These are phyloP conservation scores for Fusarium algeriense DNA, from an alignment of 2,329 filamentous ascomycete genomes.

Conservation along the genomic window DNA sequence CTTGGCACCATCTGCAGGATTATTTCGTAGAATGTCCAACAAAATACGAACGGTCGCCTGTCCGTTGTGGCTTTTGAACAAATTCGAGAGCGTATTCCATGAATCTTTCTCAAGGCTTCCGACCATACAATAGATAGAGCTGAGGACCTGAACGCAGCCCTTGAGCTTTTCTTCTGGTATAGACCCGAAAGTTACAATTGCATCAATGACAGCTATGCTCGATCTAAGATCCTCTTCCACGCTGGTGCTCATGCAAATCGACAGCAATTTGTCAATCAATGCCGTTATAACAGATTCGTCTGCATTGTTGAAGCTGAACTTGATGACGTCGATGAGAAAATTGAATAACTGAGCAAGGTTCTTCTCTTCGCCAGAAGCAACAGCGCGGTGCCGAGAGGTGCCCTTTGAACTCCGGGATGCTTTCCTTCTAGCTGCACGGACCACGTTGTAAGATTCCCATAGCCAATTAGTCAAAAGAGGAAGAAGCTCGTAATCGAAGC, in stretches of 20 bases:
- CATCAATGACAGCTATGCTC: slow-evolving; percentile 76
- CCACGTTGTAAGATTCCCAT: slow-evolving; percentile 65
- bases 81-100: slow-evolving; percentile 77
- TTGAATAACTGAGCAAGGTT: slow-evolving; percentile 74
- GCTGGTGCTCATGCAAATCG: slow-evolving; percentile 76
- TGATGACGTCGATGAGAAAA: slow-evolving; percentile 76
- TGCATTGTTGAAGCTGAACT: slow-evolving; percentile 79
- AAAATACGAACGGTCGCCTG: slow-evolving; percentile 75
- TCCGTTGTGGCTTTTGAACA: slow-evolving; percentile 80
- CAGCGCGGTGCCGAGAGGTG: slow-evolving; percentile 53
- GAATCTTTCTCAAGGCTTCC: slow-evolving; percentile 70
- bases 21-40: slow-evolving; percentile 69
- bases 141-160: slow-evolving; percentile 76
- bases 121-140: slow-evolving; percentile 78
- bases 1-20: slow-evolving; percentile 58
- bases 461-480: slow-evolving; percentile 73
- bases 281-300: slow-evolving; percentile 70
- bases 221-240: slow-evolving; percentile 73
- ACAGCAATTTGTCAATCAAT: slow-evolving; percentile 72
- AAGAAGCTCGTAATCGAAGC: slow-evolving; percentile 76
- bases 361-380: slow-evolving; percentile 66
- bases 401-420: slow-evolving; percentile 54
- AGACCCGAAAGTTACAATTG: slow-evolving; percentile 78
- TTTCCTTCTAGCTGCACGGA: slow-evolving; percentile 64
- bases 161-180: slow-evolving; percentile 73